A percentile compares a stretch with the other conserved stretches of the same genome.
phyloP scores from a whole-genome alignment of 2,329 filamentous ascomycete genomes.

The Penicillium sp. region DNA sequence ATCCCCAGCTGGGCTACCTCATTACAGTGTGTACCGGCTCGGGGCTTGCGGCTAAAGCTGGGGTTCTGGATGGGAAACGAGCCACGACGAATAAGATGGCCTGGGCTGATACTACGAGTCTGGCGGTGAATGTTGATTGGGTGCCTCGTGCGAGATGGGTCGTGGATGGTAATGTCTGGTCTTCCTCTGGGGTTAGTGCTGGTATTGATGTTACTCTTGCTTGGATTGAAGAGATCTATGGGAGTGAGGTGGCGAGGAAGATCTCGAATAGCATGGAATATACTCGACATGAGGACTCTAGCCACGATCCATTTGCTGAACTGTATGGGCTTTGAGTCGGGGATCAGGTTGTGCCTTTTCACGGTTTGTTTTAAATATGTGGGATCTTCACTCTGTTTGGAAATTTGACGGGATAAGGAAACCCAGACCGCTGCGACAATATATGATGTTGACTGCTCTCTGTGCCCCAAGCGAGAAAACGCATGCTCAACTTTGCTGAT shows the following conservation, averaged over 20 bases:
- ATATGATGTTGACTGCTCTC: not conserved
- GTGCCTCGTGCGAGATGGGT: conserved; percentile 62
- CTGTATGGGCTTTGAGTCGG: conserved; percentile 17
- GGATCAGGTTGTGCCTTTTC: not conserved
- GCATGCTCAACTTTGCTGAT: not conserved
- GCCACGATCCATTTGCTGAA: conserved; percentile 56
- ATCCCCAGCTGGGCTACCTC: conserved; percentile 52
- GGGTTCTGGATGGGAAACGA: conserved; percentile 57
- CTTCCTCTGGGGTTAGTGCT: conserved; percentile 60
- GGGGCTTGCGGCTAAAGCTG: conserved; percentile 56
- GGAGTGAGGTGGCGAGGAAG: conserved; percentile 48
- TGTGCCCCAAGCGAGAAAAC: not conserved
- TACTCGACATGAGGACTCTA: conserved; percentile 51
- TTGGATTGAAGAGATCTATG: conserved; percentile 55
- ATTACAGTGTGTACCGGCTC: conserved; percentile 67
- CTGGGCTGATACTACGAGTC: conserved; percentile 50
- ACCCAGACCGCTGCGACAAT: too few relatives aligned
- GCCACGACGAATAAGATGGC: conserved; percentile 67
- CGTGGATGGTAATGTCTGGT: conserved; percentile 65
- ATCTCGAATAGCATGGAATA: conserved; percentile 59
- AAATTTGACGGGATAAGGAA: not conserved
- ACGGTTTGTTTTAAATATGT: not conserved
- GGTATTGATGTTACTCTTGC: conserved; percentile 62
- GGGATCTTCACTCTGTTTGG: not conserved
- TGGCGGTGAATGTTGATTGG: conserved; percentile 58